phyloP scores from a whole-genome alignment of 2,329 filamentous ascomycete genomes.

The Huntiella bhutanensis region DNA sequence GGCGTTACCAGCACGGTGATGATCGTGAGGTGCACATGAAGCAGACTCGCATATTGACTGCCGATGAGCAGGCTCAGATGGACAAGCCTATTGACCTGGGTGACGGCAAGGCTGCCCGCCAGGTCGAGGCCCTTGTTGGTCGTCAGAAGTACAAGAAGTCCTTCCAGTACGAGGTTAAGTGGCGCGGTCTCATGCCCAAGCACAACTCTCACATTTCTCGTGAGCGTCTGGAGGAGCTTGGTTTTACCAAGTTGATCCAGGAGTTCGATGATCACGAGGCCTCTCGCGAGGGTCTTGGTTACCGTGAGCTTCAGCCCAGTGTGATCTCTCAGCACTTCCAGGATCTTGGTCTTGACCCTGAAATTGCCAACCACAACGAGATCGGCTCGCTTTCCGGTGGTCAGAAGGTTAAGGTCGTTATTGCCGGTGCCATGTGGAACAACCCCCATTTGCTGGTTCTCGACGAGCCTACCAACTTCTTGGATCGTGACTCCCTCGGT shows the following conservation, averaged over 20 bases:
- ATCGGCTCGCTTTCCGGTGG: conserved; percentile 91
- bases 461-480: conserved; percentile 97
- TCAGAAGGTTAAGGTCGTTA: conserved; percentile 97
- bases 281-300: conserved; percentile 93
- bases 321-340: conserved; percentile 97
- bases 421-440: conserved; percentile 95
- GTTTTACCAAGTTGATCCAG: conserved; percentile 85
- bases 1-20: conserved; percentile 93
- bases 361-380: conserved; percentile 97
- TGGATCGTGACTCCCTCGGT: conserved; percentile 92
- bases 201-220: conserved; percentile 83
- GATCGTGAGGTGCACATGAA: conserved; percentile 96
- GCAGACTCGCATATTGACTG: conserved; percentile 79
- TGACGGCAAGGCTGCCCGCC: conserved; percentile 59
- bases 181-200: conserved; percentile 75
- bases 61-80: conserved; percentile 75
- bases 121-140: conserved; percentile 78
- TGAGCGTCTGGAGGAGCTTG: conserved; percentile 69
- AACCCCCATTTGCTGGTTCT: conserved; percentile 94
- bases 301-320: conserved; percentile 79
- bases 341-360: conserved; percentile 84
- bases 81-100: conserved; percentile 71
- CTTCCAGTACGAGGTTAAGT: conserved; percentile 98
- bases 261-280: conserved; percentile 98
- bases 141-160: conserved; percentile 98